A percentile compares a stretch with the other conserved stretches of the same genome.
phyloP scores from a whole-genome alignment of 176 grass and related monocot species.

The Miscanthus lutarioriparius region DNA sequence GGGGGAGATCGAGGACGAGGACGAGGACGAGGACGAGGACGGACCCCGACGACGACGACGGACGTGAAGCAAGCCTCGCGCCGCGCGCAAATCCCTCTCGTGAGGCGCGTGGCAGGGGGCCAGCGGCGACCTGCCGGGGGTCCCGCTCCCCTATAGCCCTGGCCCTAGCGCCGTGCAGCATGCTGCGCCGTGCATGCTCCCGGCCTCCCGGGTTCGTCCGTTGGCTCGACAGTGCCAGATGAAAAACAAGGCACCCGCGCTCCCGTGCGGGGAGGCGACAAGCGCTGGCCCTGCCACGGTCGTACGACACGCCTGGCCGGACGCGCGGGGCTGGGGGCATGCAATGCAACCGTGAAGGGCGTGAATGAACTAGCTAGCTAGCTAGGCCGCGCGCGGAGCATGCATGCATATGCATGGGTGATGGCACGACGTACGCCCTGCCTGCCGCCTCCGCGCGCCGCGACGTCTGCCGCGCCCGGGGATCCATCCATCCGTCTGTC shows the following conservation, averaged over 20 bases:
- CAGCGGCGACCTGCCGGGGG: no score
- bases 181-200: not conserved
- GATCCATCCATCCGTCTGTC: not conserved
- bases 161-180: not conserved
- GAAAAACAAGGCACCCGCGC: not conserved
- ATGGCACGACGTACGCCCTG: not conserved
- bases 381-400: no score
- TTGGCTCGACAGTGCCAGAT: not conserved
- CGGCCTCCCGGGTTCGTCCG: not conserved
- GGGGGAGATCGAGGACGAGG: not conserved
- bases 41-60: not conserved
- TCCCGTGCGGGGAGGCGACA: slow-evolving; percentile 36
- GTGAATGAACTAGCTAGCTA: no score
- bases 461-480: not conserved
- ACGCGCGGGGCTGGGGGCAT: not conserved
- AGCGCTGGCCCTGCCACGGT: not conserved
- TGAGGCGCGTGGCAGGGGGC: slow-evolving; percentile 7
- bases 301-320: slow-evolving; percentile 9
- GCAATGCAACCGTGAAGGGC: no score
- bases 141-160: no score
- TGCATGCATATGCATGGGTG: no score
- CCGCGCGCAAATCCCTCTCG: slow-evolving; percentile 45
- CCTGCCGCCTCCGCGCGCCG: no score
- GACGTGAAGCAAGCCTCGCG: not conserved
- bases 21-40: not conserved